These are phyloP conservation scores for Fusarium brachygibbosum DNA, from an alignment of 2,329 filamentous ascomycete species.

Conservation along the genomic window DNA sequence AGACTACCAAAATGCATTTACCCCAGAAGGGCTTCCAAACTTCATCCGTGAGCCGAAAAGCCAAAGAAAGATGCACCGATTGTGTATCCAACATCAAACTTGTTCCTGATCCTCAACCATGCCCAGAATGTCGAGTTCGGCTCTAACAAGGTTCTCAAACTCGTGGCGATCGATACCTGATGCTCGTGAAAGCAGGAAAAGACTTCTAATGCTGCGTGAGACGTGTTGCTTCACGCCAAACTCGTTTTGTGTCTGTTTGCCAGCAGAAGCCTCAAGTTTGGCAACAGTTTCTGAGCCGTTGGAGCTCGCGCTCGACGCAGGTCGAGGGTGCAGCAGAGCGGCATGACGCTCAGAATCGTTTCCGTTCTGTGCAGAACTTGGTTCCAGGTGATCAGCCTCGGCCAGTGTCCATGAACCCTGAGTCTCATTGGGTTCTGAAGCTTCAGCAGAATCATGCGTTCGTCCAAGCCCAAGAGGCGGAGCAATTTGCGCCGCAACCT, in stretches of 20 bases:
- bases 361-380: slow-evolving; percentile 44
- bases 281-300: slow-evolving; percentile 71
- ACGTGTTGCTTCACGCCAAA: slow-evolving; percentile 84
- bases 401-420: slow-evolving; percentile 60
- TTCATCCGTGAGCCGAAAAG: not conserved
- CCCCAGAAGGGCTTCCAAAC: slow-evolving; percentile 1
- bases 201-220: slow-evolving; percentile 80
- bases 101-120: slow-evolving; percentile 73
- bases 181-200: slow-evolving; percentile 77
- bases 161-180: slow-evolving; percentile 81
- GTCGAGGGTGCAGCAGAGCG: slow-evolving; percentile 68
- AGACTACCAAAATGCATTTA: slow-evolving; percentile 19
- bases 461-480: slow-evolving; percentile 52
- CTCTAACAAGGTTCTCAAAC: slow-evolving; percentile 78
- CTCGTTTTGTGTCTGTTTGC: slow-evolving; percentile 73
- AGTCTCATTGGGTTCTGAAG: slow-evolving; percentile 47
- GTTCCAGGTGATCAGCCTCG: slow-evolving; percentile 59
- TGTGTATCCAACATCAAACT: slow-evolving; percentile 9
- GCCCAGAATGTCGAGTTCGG: slow-evolving; percentile 77
- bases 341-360: slow-evolving; percentile 53
- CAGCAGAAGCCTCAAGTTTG: slow-evolving; percentile 69
- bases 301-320: slow-evolving; percentile 70
- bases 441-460: slow-evolving; percentile 33
- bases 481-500: slow-evolving; percentile 50
- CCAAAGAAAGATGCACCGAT: not conserved